Percentiles rank a stretch among this genome's conserved stretches.
phyloP scores from a whole-genome alignment of 2,329 filamentous ascomycete genomes.

The Epichloe brachyelytri region DNA sequence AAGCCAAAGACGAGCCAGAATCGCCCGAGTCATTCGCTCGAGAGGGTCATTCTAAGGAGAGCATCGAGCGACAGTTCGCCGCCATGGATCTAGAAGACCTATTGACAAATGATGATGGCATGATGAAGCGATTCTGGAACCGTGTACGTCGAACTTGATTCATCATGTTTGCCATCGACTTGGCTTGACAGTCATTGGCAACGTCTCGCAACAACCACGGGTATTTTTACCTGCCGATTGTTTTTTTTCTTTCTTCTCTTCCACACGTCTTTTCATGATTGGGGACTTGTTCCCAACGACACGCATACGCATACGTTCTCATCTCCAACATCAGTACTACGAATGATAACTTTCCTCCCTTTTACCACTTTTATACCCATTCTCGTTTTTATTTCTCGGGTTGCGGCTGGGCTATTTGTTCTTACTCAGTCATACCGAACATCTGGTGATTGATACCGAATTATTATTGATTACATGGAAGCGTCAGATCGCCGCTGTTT shows the following conservation, averaged over 20 bases:
- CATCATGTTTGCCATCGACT: not conserved
- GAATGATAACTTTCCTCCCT: not conserved
- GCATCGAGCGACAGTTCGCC: conserved; percentile 39
- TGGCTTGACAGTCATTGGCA: too few relatives aligned
- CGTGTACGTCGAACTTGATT: conserved; percentile 35
- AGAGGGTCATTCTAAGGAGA: conserved; percentile 32
- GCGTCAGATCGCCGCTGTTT: not conserved
- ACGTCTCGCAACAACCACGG: too few relatives aligned
- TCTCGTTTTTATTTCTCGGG: not conserved
- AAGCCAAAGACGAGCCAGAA: conserved; percentile 20
- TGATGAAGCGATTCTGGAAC: conserved; percentile 54
- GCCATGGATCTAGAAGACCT: conserved; percentile 37
- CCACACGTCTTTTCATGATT: not conserved
- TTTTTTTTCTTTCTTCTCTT: too few relatives aligned
- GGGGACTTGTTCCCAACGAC: not conserved
- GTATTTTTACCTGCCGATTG: too few relatives aligned
- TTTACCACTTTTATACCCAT: not conserved
- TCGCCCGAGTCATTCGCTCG: conserved; percentile 18
- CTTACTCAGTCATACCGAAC: not conserved
- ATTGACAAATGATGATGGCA: conserved; percentile 29
- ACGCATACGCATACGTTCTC: not conserved
- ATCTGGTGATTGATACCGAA: not conserved
- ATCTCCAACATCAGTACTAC: not conserved
- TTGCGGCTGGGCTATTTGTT: not conserved
- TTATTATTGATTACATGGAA: not conserved